Evolutionary conservation across 768 basidiomycete species (phyloP), one percentile per base, ranked within the genome.

Genomic region (Suillus decipiens): DNA sequence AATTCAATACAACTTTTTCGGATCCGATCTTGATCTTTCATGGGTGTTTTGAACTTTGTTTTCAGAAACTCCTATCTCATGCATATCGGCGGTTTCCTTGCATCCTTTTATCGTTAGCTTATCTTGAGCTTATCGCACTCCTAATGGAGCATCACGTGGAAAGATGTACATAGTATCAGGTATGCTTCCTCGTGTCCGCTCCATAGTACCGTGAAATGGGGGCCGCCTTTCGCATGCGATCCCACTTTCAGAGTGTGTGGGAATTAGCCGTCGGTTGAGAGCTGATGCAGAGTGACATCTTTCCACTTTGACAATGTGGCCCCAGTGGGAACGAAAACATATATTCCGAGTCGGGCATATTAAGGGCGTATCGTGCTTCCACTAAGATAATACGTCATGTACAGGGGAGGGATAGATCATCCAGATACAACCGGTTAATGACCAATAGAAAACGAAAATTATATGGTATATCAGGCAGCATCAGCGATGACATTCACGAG

Each of bases 391-490:
- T 37, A 28, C 24, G 56, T 31, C 39, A 19, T 19, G 39, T 24
- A 22, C 34, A 55, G 19, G 36, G 36, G 11, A 36, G 3, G 11
- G 36, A 36, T 11, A n/a, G n/a, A n/a, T 36, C 10, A 36, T 36
- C 36, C 22, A 22, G 54, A 55, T 14, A 22, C 34, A 55, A 11
- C n/a, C 4, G 8, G n/a, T 28, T 28, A 11, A 22, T 24, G 36
- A 22, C 37, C 39, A 24, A 41, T 57, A 39, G 24, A 9, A 54
- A 37, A 42, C 61, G 17, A 53, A 33, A 47, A 22, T 42, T 15
- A 51, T 51, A 37, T 57, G 63, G 65, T 64, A 64, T 67, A 65
- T 59, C 63, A 50, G 48, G 42, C 57, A 58, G 48, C 34, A 60
- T 42, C 53, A 55, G 31, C 6, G 42, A 41, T 28, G 22, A 56